Evolutionary conservation across 2,329 filamentous ascomycete species (phyloP), one percentile per base, ranked within the genome.

Genomic region (Fusarium miscanthi): DNA sequence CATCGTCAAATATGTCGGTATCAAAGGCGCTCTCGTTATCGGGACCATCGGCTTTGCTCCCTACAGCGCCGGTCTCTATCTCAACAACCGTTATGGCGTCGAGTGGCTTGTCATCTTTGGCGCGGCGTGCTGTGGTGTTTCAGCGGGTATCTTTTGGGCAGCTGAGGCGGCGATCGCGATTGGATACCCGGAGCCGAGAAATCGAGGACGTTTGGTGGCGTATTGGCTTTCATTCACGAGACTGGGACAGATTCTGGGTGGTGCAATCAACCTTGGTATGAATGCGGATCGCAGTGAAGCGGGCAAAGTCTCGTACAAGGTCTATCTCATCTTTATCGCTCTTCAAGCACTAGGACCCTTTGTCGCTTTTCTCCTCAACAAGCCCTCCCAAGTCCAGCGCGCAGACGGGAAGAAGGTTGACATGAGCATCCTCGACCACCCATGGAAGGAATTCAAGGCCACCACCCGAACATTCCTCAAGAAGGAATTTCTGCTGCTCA

Each of bases 301-400:
- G 1, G 91, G 90, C 1, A 87, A 88, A 48, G 89, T 93, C 0
- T 90, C 88, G 0, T 92, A 91, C 69, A 86, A 86, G 0, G 90
- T 92, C 0, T 93, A 89, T 73, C 81, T 91, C 13, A 81, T 91
- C 12, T 93, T 93, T 74, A 92, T 93, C 61, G 89, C 87, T 0
- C 80, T 93, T 0, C 91, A 93, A 74, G 87, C 87, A 1, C 64
- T 86, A 0, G 90, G 88, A 0, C 90, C 90, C 0, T 84, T 92
- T 37, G 87, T 88, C 0, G 90, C 86, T 0, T 76, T 92, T 3
- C 80, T 93, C 0, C 78, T 93, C 12, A 91, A 86, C 25, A 80
- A 79, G 0, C 91, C 91, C 0, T 80, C 80, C 0, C 82, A 88
- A 41, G 91, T 93, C 0, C 85, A 92, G 77, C 84, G 91, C 2